Conservation (phyloP, 352 stramenopile species). For the Phytophthora tubulina region DNA sequence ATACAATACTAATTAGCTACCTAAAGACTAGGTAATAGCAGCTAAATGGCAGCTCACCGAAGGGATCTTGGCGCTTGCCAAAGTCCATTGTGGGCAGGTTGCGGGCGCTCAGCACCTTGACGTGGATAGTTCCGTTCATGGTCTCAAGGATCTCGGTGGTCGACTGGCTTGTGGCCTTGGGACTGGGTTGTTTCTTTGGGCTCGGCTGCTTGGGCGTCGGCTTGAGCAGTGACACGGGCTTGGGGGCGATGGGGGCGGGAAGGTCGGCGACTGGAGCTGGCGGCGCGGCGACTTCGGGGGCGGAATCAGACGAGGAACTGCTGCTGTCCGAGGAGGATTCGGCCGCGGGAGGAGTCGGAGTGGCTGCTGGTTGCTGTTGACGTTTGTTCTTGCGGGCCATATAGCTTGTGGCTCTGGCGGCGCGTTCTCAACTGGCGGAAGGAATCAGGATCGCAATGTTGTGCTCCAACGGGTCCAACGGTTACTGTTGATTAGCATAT, state of each 20-base stretch:
- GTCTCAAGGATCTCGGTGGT: constrained; percentile 6
- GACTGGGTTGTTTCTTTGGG: constrained; percentile 21
- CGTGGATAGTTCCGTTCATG: constrained; percentile 80
- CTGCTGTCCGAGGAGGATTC: constrained; percentile 23
- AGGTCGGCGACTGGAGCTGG: constrained; percentile 12
- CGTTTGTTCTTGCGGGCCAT: constrained; percentile 48
- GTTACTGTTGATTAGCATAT: too few relatives aligned
- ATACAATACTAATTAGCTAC: constrained; percentile 19
- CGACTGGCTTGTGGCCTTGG: constrained; percentile 11
- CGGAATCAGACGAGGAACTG: constrained; percentile 33
- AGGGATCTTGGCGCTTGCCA: constrained; percentile 82
- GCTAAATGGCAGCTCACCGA: constrained; percentile 48
- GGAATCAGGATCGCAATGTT: constrained; percentile 23
- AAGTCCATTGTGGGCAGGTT: constrained; percentile 84
- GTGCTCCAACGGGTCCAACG: too few relatives aligned
- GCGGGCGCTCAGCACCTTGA: constrained; percentile 67
- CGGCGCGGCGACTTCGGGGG: constrained; percentile 19
- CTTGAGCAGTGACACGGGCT: constrained; percentile 17
- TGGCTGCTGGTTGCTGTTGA: constrained; percentile 27
- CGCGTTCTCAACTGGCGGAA: constrained; percentile 43
- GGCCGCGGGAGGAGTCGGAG: constrained; percentile 18
- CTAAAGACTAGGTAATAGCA: neutral
- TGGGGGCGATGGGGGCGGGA: constrained; percentile 10
- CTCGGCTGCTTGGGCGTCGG: constrained; percentile 30
- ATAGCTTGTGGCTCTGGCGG: constrained; percentile 32